Base-by-base conservation (phyloP, 192 early-diverging fungal genomes). In the Linnemannia exigua region DNA sequence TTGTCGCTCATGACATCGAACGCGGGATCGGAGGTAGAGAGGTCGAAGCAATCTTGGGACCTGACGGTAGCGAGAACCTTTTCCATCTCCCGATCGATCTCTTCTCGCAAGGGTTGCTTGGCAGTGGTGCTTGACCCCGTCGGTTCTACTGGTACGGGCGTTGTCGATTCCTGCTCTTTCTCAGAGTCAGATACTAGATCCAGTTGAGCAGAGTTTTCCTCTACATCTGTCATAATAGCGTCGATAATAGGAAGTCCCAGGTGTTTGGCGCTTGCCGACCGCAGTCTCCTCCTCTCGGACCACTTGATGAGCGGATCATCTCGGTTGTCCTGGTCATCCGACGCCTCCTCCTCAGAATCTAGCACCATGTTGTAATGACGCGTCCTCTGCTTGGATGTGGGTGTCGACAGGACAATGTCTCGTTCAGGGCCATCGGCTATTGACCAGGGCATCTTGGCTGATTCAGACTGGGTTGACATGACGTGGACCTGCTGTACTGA, bases 341-440 rank as follows among this genome's bases (percentile, higher is more conserved):
- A 82, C 19, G 35, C 54, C 5, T 86, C 84, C 3, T 80, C 78
- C 41, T 86, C 84, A 25, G 84, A 86, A 22, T 80, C 84, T 28
- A 63, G 63, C 3, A 86, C 79, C 35, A 80, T 69, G 36, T 75
- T 58, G 47, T 86, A 86, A 7, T 86, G 84, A 20, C 70, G 67
- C 15, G 76, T 67, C 36, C 77, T 67, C 70, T 80, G 78, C 66
- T 80, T 86, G 14, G 70, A 69, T 66, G 77, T 79, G 2, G 84
- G 84, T 25, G 84, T 86, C 2, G 84, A 79, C 0, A 86, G 74
- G 4, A 86, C 78, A 58, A 86, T 86, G 48, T 86, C 78, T 3
- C 66, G 54, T 22, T 86, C 75, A 3, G 84, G 75, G 19, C 84
- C 84, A 31, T 79, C 74, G 1, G 63, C 61, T 16, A 80, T 80